Percentiles rank a stretch among this genome's conserved stretches.
These are phyloP conservation scores for Diaporthe amygdali DNA, from an alignment of 2,329 filamentous ascomycete genomes.

Conservation along the genomic window DNA sequence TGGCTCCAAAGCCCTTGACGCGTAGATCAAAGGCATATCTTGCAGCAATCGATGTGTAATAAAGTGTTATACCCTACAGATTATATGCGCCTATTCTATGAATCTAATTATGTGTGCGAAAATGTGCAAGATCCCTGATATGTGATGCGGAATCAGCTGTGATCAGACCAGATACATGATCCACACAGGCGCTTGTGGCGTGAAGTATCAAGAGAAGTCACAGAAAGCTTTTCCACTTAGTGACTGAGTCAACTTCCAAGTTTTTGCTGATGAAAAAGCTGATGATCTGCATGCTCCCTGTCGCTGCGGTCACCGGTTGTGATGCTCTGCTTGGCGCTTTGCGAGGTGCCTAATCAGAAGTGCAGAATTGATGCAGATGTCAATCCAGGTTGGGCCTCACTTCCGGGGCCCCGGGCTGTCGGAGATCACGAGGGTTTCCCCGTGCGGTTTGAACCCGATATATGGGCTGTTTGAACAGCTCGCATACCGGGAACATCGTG, in stretches of 20 bases:
- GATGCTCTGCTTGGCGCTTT: background rate
- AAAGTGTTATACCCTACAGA: background rate
- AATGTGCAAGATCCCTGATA: background rate
- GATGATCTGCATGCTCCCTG: background rate
- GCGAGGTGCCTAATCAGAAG: background rate
- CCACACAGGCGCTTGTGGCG: background rate
- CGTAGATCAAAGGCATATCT: slow-evolving; percentile 1
- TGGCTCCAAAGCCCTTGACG: background rate
- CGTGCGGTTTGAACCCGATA: background rate
- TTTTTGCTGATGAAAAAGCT: background rate
- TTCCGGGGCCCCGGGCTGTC: background rate
- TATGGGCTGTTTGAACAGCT: background rate
- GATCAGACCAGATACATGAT: background rate
- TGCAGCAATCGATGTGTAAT: background rate
- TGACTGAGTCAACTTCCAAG: background rate
- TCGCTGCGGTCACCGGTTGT: background rate
- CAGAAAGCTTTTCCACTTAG: background rate
- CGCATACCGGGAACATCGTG: no score
- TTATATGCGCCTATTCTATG: slow-evolving; percentile 6
- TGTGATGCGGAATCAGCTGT: background rate
- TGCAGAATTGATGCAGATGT: background rate
- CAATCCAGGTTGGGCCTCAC: slow-evolving; percentile 2
- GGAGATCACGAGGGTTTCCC: background rate
- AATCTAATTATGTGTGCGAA: background rate
- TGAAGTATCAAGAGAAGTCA: background rate